phyloP scores from a whole-genome alignment of 2,329 filamentous ascomycete species.

The Ceratocystis cubensis region DNA sequence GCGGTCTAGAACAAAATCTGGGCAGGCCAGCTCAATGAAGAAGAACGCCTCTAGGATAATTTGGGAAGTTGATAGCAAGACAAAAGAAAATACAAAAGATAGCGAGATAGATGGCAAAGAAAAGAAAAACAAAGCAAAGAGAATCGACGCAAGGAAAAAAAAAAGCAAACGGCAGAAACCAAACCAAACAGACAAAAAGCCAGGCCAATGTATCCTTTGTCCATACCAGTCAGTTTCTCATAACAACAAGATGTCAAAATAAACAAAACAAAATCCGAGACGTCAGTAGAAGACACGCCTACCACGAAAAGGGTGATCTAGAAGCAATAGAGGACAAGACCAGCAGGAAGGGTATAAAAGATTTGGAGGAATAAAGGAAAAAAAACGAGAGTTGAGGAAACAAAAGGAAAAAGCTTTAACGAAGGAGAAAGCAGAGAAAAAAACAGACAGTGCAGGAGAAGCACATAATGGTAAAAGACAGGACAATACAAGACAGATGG shows the following conservation, averaged over 20 bases:
- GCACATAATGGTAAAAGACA: not conserved
- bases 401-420: not conserved
- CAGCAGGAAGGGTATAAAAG: slow-evolving; percentile 4
- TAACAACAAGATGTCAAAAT: slow-evolving; percentile 10
- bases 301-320: slow-evolving; percentile 1
- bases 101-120: not conserved
- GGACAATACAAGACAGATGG: not conserved
- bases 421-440: not conserved
- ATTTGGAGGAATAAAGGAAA: slow-evolving; percentile 5
- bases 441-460: not conserved
- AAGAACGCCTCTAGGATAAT: not conserved
- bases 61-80: slow-evolving; percentile 6
- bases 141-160: not conserved
- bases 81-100: not conserved
- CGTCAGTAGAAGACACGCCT: not conserved
- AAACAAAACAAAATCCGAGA: slow-evolving; percentile 4
- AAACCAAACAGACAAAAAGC: slow-evolving; percentile 4
- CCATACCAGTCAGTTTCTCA: slow-evolving; percentile 11
- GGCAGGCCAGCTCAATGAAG: slow-evolving; percentile 11
- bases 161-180: slow-evolving; percentile 1
- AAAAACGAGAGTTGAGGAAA: slow-evolving; percentile 7
- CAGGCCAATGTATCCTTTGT: slow-evolving; percentile 10
- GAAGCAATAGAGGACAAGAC: not conserved
- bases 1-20: slow-evolving; percentile 9
- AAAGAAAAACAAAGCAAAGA: not conserved